Percentiles rank a stretch among this genome's conserved stretches.
These are phyloP conservation scores for Boletus reticulatus DNA, from an alignment of 768 basidiomycete species.

Conservation along the genomic window DNA sequence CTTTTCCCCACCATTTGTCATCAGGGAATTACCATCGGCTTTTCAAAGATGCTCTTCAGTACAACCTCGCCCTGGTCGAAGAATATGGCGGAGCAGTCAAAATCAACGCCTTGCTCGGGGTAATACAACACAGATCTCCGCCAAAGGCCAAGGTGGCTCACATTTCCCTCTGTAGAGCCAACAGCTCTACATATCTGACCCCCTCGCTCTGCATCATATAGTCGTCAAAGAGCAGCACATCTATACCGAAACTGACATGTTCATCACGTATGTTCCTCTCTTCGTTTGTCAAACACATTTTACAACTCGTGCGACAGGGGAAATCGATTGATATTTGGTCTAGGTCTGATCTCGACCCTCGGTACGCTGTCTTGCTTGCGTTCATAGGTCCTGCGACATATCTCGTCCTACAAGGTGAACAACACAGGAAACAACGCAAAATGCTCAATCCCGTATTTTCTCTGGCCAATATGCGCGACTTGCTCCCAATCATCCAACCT, in stretches of 20 bases:
- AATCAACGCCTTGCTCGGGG: constrained; percentile 36
- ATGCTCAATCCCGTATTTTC: constrained; percentile 36
- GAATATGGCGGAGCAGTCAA: constrained; percentile 36
- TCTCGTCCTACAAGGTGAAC: constrained; percentile 19
- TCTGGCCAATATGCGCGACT: constrained; percentile 27
- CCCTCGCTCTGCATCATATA: constrained; percentile 37
- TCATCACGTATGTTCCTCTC: constrained; percentile 27
- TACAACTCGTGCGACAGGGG: constrained; percentile 10
- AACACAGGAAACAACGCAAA: constrained; percentile 32
- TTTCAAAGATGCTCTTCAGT: constrained; percentile 32
- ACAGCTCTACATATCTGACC: constrained; percentile 38
- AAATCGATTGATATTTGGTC: constrained; percentile 36
- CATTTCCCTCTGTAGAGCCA: constrained; percentile 11
- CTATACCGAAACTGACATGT: constrained; percentile 37
- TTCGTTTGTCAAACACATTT: not conserved
- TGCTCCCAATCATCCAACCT: constrained; percentile 32
- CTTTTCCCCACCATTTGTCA: not conserved
- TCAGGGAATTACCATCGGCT: constrained; percentile 34
- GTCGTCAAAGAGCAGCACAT: constrained; percentile 36
- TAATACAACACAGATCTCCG: constrained; percentile 4
- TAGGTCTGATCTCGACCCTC: constrained; percentile 37
- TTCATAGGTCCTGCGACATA: not conserved
- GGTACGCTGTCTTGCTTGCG: constrained; percentile 20
- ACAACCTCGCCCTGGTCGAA: constrained; percentile 29
- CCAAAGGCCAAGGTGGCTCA: not conserved